Evolutionary conservation across 169 alveolate genomes (phyloP), one percentile per base, ranked within the genome.

Genomic region (Plasmodium blacklocki): DNA sequence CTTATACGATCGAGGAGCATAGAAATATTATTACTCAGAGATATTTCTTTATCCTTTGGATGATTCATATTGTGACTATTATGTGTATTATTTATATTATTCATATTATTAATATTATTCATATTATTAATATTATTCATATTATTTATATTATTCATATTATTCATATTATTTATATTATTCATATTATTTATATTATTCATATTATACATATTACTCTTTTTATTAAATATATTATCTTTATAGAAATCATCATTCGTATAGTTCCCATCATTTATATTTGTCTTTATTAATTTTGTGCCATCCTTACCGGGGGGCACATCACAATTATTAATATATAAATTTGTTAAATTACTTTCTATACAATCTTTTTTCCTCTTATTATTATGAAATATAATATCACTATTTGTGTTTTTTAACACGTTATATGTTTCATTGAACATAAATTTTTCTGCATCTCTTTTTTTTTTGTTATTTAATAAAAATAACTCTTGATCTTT

Each of bases 1-100:
- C 91, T 83, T 68, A 83, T 56, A 4, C 52, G 68, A 43, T 83
- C 91, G 7, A 83, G 50, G 1, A 83, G 19, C 80, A 83, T 52
- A 1, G 91, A 83, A 21, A 83, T 83, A 32, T 83, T 83, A 43
- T 83, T 83, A 18, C 83, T 70, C 0, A 83, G 56, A 3, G 85
- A 56, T 83, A 52, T 68, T 23, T 19, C 73, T 43, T 63, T 83
- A 9, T 83, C 73, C 26, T 45, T 64, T 9, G 50, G 39, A 7
- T 3, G 9, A 9, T 39, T 39, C 47, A 39, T 4, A 32, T 12
- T 7, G 7, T 47, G 18, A 32, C 29, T 32, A 32, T 32, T 32
- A 32, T 74, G 54, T 23, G 19, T 39, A n/a, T 11, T 73, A 12
- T 29, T 4, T 45, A 23, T 29, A 1, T 72, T 60, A 9, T 39